Evolutionary conservation across 108 stramenopile genomes (phyloP).

Genomic region (Cylindrotheca fusiformis): DNA sequence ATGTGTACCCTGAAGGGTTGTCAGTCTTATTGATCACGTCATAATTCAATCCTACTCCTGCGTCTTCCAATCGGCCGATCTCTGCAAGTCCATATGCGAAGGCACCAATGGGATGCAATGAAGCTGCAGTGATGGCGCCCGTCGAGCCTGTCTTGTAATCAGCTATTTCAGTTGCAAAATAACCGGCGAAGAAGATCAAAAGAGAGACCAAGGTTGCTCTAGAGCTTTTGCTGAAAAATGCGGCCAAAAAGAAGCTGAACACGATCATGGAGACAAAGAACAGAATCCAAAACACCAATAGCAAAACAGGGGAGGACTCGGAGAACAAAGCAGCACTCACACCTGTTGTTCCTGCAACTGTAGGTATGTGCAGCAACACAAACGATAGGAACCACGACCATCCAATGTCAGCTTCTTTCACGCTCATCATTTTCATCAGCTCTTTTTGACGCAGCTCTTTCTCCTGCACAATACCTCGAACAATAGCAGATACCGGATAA

Average conservation of each 20-base stretch:
- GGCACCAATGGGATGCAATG: constrained; percentile 78
- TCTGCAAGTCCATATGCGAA: constrained; percentile 72
- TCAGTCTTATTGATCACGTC: constrained; percentile 44
- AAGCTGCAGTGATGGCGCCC: constrained; percentile 36
- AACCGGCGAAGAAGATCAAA: constrained; percentile 75
- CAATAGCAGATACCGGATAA: constrained; percentile 66
- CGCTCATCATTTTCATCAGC: constrained; percentile 88
- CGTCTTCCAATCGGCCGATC: constrained; percentile 78
- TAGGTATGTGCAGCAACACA: constrained; percentile 49
- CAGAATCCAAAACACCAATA: constrained; percentile 71
- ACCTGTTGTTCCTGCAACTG: constrained; percentile 41
- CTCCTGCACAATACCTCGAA: constrained; percentile 57
- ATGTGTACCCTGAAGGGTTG: constrained; percentile 65
- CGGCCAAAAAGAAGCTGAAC: constrained; percentile 56
- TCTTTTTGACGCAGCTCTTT: constrained; percentile 84
- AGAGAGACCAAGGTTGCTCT: constrained; percentile 72
- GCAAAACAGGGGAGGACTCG: constrained; percentile 31
- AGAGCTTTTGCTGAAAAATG: constrained; percentile 67
- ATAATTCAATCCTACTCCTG: constrained; percentile 52
- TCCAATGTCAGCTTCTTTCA: constrained; percentile 66
- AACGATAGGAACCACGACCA: constrained; percentile 76
- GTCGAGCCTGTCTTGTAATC: constrained; percentile 43
- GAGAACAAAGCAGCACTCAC: constrained; percentile 49
- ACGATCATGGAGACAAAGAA: constrained; percentile 40
- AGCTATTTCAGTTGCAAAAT: constrained; percentile 56